Evolutionary conservation across 805 yeast species (phyloP), one percentile per base, ranked within the genome.

Genomic region (Saturnispora ahearnii): DNA sequence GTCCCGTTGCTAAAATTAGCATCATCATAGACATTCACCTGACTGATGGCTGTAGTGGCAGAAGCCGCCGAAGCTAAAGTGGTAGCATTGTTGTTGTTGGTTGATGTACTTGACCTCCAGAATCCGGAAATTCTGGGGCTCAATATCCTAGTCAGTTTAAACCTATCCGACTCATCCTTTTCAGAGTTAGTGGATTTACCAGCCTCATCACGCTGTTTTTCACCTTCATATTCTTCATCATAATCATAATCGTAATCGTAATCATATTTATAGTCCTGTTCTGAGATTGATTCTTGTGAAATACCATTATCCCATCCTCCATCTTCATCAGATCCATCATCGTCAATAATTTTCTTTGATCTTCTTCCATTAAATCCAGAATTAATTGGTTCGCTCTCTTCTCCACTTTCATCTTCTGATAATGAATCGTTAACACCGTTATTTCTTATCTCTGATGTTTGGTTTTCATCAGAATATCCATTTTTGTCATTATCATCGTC

Each of bases 401-500:
- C 51, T 22, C 24, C 46, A 26, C 33, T 36, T 21, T 36, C 40
- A 15, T 36, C 24, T 26, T 26, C 29, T 26, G 9, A 6, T 5
- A 26, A 26, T 26, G 29, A 26, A 26, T 26, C 9, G 29, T 26
- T 26, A 3, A 5, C 29, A 26, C 29, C 9, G 9, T 6, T 26
- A 8, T 3, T 26, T 6, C 29, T 26, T 1, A 26, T 26, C 9
- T 8, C 29, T 3, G 29, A 26, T 6, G 22, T 11, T 24, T 8
- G 1, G 43, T 63, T 57, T 18, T 55, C 55, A 2, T 62, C 64
- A 15, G 59, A 65, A 18, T 44, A 44, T 5, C 49, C 56, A 2
- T 62, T 70, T 7, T 62, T 65, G 28, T 76, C 18, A 12, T 71
- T 61, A 48, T 80, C 87, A 44, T 81, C 75, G 41, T 78, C 68